These are phyloP conservation scores for Russula compacta DNA, from an alignment of 768 basidiomycete genomes.

Conservation along the genomic window DNA sequence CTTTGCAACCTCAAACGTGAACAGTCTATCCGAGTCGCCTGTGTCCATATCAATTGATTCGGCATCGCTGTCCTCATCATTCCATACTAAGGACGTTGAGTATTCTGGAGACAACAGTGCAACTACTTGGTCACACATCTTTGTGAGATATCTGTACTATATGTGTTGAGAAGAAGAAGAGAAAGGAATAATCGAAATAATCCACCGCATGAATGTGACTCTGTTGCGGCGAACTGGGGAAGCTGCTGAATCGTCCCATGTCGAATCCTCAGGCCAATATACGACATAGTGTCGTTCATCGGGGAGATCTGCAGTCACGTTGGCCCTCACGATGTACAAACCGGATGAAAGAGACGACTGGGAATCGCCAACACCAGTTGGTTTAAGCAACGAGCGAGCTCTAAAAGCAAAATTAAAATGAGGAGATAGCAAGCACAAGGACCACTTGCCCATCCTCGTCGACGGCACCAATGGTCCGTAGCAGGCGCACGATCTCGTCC, in stretches of 20 bases:
- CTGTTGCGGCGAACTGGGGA: constrained; percentile 42
- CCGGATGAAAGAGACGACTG: not conserved
- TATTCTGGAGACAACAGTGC: constrained; percentile 43
- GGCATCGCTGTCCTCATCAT: constrained; percentile 24
- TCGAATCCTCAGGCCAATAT: constrained; percentile 54
- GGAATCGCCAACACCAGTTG: not conserved
- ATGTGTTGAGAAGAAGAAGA: not conserved
- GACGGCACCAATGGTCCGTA: constrained; percentile 31
- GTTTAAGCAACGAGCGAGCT: no score
- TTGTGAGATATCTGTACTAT: not conserved
- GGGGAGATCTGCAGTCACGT: not conserved
- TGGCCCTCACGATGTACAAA: not conserved
- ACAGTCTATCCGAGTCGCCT: constrained; percentile 38
- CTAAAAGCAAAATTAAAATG: no score
- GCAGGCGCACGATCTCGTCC: constrained; percentile 38
- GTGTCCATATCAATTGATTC: constrained; percentile 30
- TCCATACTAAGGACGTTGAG: constrained; percentile 37
- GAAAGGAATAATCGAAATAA: not conserved
- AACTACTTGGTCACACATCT: constrained; percentile 43
- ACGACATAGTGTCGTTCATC: constrained; percentile 36
- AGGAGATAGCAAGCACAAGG: not conserved
- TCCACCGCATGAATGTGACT: constrained; percentile 53
- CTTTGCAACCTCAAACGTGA: constrained; percentile 45
- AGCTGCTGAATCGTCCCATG: constrained; percentile 45
- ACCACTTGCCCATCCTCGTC: constrained; percentile 33